Evolutionary conservation across 2,329 filamentous ascomycete genomes (phyloP).

Genomic region (Thyridium curvatum): DNA sequence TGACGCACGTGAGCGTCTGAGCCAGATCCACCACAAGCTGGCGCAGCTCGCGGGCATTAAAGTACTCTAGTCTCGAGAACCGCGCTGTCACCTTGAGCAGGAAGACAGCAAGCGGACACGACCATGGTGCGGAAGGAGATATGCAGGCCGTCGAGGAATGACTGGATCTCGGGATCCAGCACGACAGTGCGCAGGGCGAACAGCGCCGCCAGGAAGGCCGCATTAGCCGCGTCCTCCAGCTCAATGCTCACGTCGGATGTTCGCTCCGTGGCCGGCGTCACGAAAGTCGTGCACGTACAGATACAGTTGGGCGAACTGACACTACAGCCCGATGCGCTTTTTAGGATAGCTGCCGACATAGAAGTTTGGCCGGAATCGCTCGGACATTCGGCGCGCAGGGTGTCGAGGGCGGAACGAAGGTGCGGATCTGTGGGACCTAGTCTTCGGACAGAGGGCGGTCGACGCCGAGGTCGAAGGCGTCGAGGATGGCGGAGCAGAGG

Average conservation of each 20-base stretch:
- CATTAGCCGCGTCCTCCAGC: constrained; percentile 17
- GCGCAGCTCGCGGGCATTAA: constrained; percentile 15
- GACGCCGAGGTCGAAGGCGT: constrained; percentile 2
- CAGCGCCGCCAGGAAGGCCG: too few relatives aligned
- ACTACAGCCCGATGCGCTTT: constrained; percentile 23
- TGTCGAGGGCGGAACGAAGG: constrained; percentile 14
- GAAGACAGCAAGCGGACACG: too few relatives aligned
- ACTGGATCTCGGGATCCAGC: too few relatives aligned
- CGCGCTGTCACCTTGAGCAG: constrained; percentile 14
- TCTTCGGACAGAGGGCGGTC: constrained; percentile 7
- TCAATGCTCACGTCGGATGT: constrained; percentile 10
- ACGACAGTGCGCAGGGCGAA: too few relatives aligned
- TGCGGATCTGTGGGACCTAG: constrained; percentile 10
- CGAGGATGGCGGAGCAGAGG: too few relatives aligned
- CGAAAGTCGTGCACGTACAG: constrained; percentile 22
- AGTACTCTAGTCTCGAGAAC: constrained; percentile 5
- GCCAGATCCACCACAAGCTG: constrained; percentile 4
- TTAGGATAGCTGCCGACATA: constrained; percentile 23
- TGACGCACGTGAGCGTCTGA: constrained; percentile 5
- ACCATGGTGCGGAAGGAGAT: too few relatives aligned
- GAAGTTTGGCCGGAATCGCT: constrained; percentile 13
- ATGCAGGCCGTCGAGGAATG: too few relatives aligned
- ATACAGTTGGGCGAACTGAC: constrained; percentile 25
- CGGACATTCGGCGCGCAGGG: constrained; percentile 13
- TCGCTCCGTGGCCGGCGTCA: constrained; percentile 11